A percentile compares a stretch with the other conserved stretches of the same genome.
phyloP scores from a whole-genome alignment of 2,329 filamentous ascomycete species.

The Conoideocrella luteorostrata region DNA sequence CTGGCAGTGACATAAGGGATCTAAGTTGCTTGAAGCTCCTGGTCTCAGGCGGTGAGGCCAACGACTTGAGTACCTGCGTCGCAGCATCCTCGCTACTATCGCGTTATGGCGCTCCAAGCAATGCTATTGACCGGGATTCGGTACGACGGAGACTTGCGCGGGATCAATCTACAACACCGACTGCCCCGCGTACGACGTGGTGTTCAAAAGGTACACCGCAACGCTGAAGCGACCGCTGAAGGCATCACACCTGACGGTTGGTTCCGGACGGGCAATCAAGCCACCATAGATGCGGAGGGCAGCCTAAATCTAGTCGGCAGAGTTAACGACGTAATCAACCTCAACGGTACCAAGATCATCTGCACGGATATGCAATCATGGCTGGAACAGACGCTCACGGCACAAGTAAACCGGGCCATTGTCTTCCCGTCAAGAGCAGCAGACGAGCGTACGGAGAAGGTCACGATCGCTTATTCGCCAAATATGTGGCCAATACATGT shows the following conservation, averaged over 20 bases:
- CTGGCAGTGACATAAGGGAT: background rate
- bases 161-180: conserved; percentile 36
- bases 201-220: conserved; percentile 59
- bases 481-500: conserved; percentile 1
- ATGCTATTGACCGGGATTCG: conserved; percentile 36
- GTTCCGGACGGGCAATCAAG: conserved; percentile 36
- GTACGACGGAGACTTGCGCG: conserved; percentile 49
- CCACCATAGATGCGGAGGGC: conserved; percentile 25
- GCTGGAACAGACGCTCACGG: conserved; percentile 25
- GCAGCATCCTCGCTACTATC: conserved; percentile 22
- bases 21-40: conserved; percentile 24
- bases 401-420: conserved; percentile 14
- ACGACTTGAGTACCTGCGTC: conserved; percentile 26
- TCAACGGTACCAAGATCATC: conserved; percentile 40
- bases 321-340: conserved; percentile 36
- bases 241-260: conserved; percentile 45
- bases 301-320: conserved; percentile 31
- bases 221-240: conserved; percentile 48
- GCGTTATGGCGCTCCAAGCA: conserved; percentile 22
- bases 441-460: conserved; percentile 26
- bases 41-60: conserved; percentile 41
- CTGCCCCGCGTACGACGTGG: conserved; percentile 40
- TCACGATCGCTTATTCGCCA: conserved; percentile 30
- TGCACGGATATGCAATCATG: conserved; percentile 30
- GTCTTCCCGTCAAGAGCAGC: conserved; percentile 30